A percentile compares a stretch with the other conserved stretches of the same genome.
phyloP scores from a whole-genome alignment of 257 asterid species.

The Paulownia fortunei region DNA sequence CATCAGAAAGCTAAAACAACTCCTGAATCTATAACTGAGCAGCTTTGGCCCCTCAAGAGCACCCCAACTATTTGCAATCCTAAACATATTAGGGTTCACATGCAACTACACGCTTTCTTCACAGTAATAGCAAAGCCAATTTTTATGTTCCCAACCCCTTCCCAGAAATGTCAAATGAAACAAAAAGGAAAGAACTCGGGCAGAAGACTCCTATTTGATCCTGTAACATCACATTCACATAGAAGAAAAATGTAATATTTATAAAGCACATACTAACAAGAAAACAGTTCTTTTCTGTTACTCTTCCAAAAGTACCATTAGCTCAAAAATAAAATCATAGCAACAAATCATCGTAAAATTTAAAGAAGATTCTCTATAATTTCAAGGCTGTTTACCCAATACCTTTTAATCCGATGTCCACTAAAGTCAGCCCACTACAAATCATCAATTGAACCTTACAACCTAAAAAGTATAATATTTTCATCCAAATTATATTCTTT shows the following conservation, averaged over 20 bases:
- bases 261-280: neutral
- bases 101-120: neutral
- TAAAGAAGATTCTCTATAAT: neutral
- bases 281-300: too few species aligned
- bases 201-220: slow-evolving; percentile 8
- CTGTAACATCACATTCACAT: slow-evolving; percentile 12
- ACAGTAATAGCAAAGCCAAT: too few species aligned
- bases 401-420: too few species aligned
- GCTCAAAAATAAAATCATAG: neutral
- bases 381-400: too few species aligned
- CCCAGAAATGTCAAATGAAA: neutral
- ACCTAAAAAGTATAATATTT: neutral
- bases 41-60: slow-evolving; percentile 7
- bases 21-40: slow-evolving; percentile 22
- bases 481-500: neutral
- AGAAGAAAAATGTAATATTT: too few species aligned
- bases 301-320: neutral
- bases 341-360: slow-evolving; percentile 13
- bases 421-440: neutral
- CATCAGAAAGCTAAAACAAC: neutral
- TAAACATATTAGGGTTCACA: too few species aligned
- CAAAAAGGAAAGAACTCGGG: too few species aligned
- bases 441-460: slow-evolving; percentile 12
- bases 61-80: too few species aligned
- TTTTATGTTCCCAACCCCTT: too few species aligned